Evolutionary conservation across 805 yeast species (phyloP), one percentile per base, ranked within the genome.

Genomic region (Candida insectalens): DNA sequence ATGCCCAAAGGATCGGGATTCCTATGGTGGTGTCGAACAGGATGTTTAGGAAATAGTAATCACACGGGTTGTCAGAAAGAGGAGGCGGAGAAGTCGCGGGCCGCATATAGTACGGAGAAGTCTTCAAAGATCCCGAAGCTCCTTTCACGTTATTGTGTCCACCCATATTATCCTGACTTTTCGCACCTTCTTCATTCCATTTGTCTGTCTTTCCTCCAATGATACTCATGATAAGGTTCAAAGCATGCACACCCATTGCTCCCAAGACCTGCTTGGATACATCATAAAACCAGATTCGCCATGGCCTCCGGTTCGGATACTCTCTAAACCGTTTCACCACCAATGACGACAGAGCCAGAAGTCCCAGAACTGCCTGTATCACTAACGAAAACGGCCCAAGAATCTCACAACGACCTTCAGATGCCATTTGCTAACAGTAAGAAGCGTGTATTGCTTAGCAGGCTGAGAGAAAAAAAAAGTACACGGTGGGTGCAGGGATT

Each of bases 11-110:
- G 2, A 89, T 71, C 5, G 94, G 94, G 3, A 89, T 89, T 1
- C 98, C 98, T 5, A 88, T 68, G 0, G 98, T 89, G 27, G 97
- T 88, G 55, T 89, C 98, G 51, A 89, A 71, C 19, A 89, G 66
- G 25, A 89, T 70, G 48, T 83, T 89, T 35, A 92, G 62, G 50
- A 89, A 89, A 60, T 92, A 89, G 92, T 96, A 92, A 45, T 84
- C 89, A 57, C 97, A 92, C 6, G 95, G 94, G 32, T 69, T 72
- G 25, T 62, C 69, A 4, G 52, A 60, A n/a, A 51, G 60, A 25
- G 37, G 55, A 56, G 30, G 45, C 39, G 34, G 41, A 5, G n/a
- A 15, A 12, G 6, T n/a, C 19, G 13, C 12, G 16, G 12, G 22
- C 30, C 13, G 23, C n/a, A 19, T 15, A 15, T 34, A 39, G 33